Evolutionary conservation across 2,329 filamentous ascomycete genomes (phyloP).

Genomic region (Coniochaeta ligniaria): DNA sequence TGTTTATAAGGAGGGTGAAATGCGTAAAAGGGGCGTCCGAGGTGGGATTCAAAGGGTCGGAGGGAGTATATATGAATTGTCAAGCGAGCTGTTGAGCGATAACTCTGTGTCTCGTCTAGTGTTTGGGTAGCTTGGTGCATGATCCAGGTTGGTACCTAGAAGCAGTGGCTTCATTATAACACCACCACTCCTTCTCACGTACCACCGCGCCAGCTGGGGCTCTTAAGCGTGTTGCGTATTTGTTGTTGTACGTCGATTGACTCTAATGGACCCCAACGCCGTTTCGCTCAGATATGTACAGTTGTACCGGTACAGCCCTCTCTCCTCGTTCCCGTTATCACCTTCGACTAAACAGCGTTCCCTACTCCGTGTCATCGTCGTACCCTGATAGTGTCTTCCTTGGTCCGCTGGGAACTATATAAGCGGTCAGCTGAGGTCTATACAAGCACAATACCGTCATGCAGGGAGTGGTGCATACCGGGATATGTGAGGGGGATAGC

Average conservation of each 20-base stretch:
- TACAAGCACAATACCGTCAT: neutral
- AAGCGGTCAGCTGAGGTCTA: neutral
- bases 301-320: neutral
- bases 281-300: constrained; percentile 7
- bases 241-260: neutral
- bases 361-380: constrained; percentile 40
- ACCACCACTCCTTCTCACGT: no score
- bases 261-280: constrained; percentile 6
- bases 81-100: neutral
- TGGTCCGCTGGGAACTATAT: constrained; percentile 48
- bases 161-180: no score
- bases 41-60: neutral
- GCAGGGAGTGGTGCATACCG: constrained; percentile 52
- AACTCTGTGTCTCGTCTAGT: neutral
- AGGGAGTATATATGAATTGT: neutral
- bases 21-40: neutral
- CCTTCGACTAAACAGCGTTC: constrained; percentile 21
- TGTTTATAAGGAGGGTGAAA: neutral
- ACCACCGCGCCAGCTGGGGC: no score
- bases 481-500: constrained; percentile 87
- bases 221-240: no score
- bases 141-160: neutral
- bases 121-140: neutral
- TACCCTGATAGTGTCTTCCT: constrained; percentile 54
- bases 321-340: constrained; percentile 34